Base-by-base conservation (phyloP, 345 rosid species). In the Erucastrum elatum region DNA sequence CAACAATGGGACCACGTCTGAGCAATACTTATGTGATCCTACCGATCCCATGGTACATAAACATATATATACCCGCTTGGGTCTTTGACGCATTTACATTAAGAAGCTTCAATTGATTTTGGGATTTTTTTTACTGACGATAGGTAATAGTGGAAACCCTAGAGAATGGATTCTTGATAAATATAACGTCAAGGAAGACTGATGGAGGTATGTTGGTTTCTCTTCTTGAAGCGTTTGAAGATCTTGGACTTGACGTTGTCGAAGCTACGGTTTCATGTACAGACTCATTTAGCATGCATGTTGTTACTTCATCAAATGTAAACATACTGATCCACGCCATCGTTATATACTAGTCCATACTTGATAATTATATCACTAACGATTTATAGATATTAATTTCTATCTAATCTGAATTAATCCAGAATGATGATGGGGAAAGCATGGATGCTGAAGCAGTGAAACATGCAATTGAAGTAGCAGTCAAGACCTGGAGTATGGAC, bases 261-360 rank as follows among this genome's bases (percentile, higher is more conserved):
- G 87, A 91, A 67, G 96, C 92, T 84, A 89, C 89, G 88, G 88
- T 83, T 91, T 89, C 90, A 7, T 87, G 91, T 63, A 75, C 87
- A 1, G 85, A 86, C 31, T 75, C 75, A 5, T 89, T 91, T 78
- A 86, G 79, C 53, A 78, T 89, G 21, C 87, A 87, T 83, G 94
- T 89, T 12, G 73, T 88, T 68, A 87, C 83, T 65, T 81, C 72
- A 71, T 81, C 70, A 82, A 71, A 84, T 75, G 95, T 90, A 81
- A 87, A 46, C 68, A 64, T 53, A 26, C 26, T 29, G 8, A 56
- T 53, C 56, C 16, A 33, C 30, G 8, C 64, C 59, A 27, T 15
- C 70, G n/a, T 66, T 70, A 29, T 25, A 73, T 65, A 56, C 55
- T 39, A 55, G 25, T 26, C 31, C 71, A 55, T 34, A 51, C 10